These are phyloP conservation scores for Arthrobotrys sphaeroides DNA, from an alignment of 2,329 filamentous ascomycete genomes.

Conservation along the genomic window DNA sequence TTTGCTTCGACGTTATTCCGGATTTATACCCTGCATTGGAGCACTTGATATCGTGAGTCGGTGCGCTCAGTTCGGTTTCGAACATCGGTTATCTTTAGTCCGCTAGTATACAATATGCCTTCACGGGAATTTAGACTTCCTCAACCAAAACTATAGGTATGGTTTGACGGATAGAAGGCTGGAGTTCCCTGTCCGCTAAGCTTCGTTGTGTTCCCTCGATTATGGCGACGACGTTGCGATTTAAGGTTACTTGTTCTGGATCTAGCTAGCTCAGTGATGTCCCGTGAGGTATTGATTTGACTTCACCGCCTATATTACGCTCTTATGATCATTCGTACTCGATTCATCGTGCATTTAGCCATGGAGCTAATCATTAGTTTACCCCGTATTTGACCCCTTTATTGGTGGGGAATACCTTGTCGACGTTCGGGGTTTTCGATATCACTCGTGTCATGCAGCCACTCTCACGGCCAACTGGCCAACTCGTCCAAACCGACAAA, in stretches of 20 bases:
- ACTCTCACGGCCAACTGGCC: constrained; percentile 10
- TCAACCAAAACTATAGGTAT: neutral
- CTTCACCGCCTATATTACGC: neutral
- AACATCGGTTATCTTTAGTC: neutral
- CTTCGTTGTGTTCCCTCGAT: neutral
- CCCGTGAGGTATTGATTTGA: constrained; percentile 20
- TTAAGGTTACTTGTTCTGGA: constrained; percentile 9
- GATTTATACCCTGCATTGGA: too few species aligned
- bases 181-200: neutral
- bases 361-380: constrained; percentile 14
- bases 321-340: constrained; percentile 5
- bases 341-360: constrained; percentile 23
- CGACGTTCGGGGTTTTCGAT: neutral
- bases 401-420: constrained; percentile 5
- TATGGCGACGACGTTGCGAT: too few species aligned
- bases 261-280: constrained; percentile 6
- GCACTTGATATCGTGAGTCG: constrained; percentile 19
- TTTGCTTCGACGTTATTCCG: constrained; percentile 24
- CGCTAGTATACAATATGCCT: neutral
- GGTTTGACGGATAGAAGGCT: neutral
- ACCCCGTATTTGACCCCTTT: constrained; percentile 1
- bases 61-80: constrained; percentile 7
- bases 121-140: neutral
- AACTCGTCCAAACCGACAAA: neutral
- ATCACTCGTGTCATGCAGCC: constrained; percentile 22